Evolutionary conservation across 345 rosid species (phyloP).

Genomic region (Salix udensis): DNA sequence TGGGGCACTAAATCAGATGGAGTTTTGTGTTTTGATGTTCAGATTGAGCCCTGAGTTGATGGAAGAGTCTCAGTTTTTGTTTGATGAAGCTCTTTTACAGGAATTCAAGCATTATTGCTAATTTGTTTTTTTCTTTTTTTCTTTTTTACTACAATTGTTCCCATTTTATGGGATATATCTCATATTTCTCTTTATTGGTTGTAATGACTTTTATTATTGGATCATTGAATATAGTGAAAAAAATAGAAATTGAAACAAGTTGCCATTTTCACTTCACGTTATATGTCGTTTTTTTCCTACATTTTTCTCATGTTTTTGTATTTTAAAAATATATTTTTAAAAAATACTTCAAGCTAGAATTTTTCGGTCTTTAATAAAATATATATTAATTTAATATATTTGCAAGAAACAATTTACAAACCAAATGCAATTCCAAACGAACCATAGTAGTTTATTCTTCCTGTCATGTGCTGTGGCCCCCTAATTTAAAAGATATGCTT

Average conservation of each 20-base stretch:
- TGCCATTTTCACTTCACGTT: background rate
- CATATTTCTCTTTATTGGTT: background rate
- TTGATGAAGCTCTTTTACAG: constrained; percentile 59
- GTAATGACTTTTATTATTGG: background rate
- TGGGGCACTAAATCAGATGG: constrained; percentile 79
- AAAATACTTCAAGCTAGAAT: no score
- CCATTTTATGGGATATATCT: background rate
- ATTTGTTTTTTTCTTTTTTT: background rate
- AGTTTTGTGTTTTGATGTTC: constrained; percentile 90
- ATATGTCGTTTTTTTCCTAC: background rate
- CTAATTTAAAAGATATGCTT: no score
- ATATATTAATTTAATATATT: no score
- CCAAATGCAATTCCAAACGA: no score
- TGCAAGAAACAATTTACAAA: no score
- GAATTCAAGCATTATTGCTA: constrained; percentile 33
- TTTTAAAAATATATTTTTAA: no score
- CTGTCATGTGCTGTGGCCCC: background rate
- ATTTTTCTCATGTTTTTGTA: no score
- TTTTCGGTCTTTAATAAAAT: no score
- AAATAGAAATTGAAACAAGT: background rate
- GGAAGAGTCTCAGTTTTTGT: constrained; percentile 60
- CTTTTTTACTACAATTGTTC: background rate
- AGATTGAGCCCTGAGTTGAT: constrained; percentile 79
- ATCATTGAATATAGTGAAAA: background rate
- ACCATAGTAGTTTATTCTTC: background rate